Evolutionary conservation across 768 basidiomycete genomes (phyloP), one percentile per base, ranked within the genome.

Genomic region (Phylloporus rhodoxanthus): DNA sequence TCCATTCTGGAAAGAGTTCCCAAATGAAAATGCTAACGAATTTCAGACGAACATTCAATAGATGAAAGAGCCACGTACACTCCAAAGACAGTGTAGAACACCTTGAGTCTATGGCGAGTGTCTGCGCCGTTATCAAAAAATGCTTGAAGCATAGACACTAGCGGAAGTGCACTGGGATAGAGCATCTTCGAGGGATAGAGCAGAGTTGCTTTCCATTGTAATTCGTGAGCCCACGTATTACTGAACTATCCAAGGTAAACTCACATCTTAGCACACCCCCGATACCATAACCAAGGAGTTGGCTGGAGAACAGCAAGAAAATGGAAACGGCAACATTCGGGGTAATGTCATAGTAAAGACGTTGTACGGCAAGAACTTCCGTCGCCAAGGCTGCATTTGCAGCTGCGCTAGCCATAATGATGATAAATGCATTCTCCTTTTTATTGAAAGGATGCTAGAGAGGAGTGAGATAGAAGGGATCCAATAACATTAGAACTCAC

Each of bases 361-460:
- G 71, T 49, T 80, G 79, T 3, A 79, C 78, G 0, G 78, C 75
- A 38, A 81, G 63, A 6, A 80, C 71, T 42, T 80, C 77, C 0
- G 78, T 80, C 2, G 70, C 79, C 13, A 80, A 69, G 4, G 79
- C 78, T 0, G 75, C 72, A 39, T 74, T 77, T 14, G 78, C 73
- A 4, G 78, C 78, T 3, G 79, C 76, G 50, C 74, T 72, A 19
- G 79, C 58, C 79, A 80, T 80, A 48, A 80, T 77, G 9, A 80
- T 71, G 29, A 80, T 75, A 53, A 80, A 78, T 0, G 77, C 76
- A 59, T 77, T 76, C 57, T 81, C 79, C 49, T 80, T 80, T 61
- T 76, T 80, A 60, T 80, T 80, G 64, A 79, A 80, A 3, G 79
- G 75, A 21, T 75, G 71, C 78, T 79, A n/a, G 25, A n/a, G 19